Base-by-base conservation (phyloP, 1,139 yeast species). In the Zygoascus hellenicus region DNA sequence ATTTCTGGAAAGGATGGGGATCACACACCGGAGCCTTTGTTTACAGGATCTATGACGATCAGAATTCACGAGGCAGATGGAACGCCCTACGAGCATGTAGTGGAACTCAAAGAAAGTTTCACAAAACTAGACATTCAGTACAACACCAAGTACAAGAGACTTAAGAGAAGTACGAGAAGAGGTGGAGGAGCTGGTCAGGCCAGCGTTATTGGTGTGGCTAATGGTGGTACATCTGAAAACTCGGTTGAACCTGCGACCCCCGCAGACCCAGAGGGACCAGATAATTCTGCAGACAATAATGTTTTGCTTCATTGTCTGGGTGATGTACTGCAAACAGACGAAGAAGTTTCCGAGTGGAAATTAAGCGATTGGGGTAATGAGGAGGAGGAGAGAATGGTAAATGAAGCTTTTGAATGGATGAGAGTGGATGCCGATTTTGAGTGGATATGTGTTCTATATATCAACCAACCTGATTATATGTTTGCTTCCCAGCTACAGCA, bases 31-130 rank as follows among this genome's bases (percentile, higher is more conserved):
- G 63, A 61, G 47, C 59, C 68, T n/a, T 53, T 64, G 5, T 63
- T 66, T 52, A 59, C 64, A 10, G 99, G 99, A 0, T 97, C 98
- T 0, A 88, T 94, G 86, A 94, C 98, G 0, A 86, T 94, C 37
- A 74, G 98, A 59, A 90, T 94, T 38, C 98, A 94, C 62, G 99
- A 94, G 63, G 95, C 97, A 0, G 98, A 94, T 65, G 98, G 98
- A n/a, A 88, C 97, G 0, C 98, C 99, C 0, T 92, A 94, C 60
- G 99, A 94, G 61, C 99, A 94, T 63, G 92, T 94, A 42, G 96
- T 94, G 17, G 95, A 89, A 55, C 71, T 94, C 48, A 87, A 88
- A 59, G 97, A 90, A 49, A 78, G 80, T 2, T 80, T 81, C 55
- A 87, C 96, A 0, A 89, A 87, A 59, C 72, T 94, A 44, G 98